Base-by-base conservation (phyloP, 179 eudicot species). In the Beta lomatogona region DNA sequence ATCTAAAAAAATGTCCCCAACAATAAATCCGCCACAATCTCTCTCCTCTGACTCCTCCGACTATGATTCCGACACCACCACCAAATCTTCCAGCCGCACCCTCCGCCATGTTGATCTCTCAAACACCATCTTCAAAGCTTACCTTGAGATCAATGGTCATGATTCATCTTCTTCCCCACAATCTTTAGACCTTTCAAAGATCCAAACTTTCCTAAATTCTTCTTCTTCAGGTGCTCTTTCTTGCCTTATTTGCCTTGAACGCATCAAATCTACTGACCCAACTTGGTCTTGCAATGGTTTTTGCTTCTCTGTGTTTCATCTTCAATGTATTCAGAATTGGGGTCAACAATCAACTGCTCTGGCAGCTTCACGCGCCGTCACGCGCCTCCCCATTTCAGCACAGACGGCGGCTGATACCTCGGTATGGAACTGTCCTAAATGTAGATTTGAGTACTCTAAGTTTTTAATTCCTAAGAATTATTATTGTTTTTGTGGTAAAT, bases 211-310 rank as follows among this genome's bases (percentile, higher is more conserved):
- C 83, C 86, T 97, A 52, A 85, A 85, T 64, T 94, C 98, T 0
- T 92, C 98, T 2, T 90, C 97, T 71, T 89, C 97, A 52, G 97
- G 97, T 64, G 99, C 97, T 22, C 93, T 97, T 12, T 97, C 99
- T 1, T 97, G 99, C 87, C 95, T 97, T 86, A 97, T 97, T 44
- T 97, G 99, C 88, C 97, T 97, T 73, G 99, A 97, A 61, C 91
- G 95, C 12, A 92, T 97, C 83, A 87, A 86, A 45, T 84, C 82
- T 58, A 77, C 95, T 60, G 95, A 94, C 61, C 98, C 99, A 78
- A 93, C 98, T 2, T 97, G 99, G 99, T 94, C 98, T 50, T 97
- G 99, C 86, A 25, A 85, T 31, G 87, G 91, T 64, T 85, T 88
- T 21, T 97, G 99, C 86, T 93, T 90, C 82, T 90, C 91, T 68